Percentiles rank a stretch among this genome's conserved stretches.
phyloP scores from a whole-genome alignment of 495 filamentous ascomycete genomes.

The Podospora pseudocomata region DNA sequence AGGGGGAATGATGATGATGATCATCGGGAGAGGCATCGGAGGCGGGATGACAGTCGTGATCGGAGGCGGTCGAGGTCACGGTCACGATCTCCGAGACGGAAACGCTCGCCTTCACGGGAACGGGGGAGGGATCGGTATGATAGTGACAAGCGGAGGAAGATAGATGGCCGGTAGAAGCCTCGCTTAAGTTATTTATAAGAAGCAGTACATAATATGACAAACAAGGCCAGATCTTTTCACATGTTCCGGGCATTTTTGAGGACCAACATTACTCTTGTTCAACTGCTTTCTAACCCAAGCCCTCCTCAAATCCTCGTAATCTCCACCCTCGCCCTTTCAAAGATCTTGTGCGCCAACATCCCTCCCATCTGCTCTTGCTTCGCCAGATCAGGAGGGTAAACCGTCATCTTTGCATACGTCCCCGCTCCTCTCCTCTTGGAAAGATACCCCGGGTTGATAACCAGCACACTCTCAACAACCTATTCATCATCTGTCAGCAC shows the following conservation, averaged over 20 bases:
- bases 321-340: conserved; percentile 79
- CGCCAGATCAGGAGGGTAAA: conserved; percentile 60
- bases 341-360: conserved; percentile 67
- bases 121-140: conserved; percentile 55
- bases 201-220: neutral
- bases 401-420: conserved; percentile 71
- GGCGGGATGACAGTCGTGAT: conserved; percentile 26
- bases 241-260: neutral
- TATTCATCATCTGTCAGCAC: conserved; percentile 32
- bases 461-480: conserved; percentile 81
- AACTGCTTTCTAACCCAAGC: neutral
- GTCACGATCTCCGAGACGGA: conserved; percentile 47
- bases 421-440: conserved; percentile 77
- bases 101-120: conserved; percentile 62
- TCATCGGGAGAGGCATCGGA: conserved; percentile 32
- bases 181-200: neutral
- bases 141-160: conserved; percentile 63
- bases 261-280: neutral
- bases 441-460: conserved; percentile 84
- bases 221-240: neutral
- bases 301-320: conserved; percentile 65
- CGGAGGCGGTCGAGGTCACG: conserved; percentile 36
- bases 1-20: conserved; percentile 24
- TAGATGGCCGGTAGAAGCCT: conserved; percentile 41
- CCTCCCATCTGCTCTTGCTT: conserved; percentile 55